A percentile compares a stretch with the other conserved stretches of the same genome.
phyloP scores from a whole-genome alignment of 2,329 filamentous ascomycete genomes.

The Neoscytalidium dimidiatum region DNA sequence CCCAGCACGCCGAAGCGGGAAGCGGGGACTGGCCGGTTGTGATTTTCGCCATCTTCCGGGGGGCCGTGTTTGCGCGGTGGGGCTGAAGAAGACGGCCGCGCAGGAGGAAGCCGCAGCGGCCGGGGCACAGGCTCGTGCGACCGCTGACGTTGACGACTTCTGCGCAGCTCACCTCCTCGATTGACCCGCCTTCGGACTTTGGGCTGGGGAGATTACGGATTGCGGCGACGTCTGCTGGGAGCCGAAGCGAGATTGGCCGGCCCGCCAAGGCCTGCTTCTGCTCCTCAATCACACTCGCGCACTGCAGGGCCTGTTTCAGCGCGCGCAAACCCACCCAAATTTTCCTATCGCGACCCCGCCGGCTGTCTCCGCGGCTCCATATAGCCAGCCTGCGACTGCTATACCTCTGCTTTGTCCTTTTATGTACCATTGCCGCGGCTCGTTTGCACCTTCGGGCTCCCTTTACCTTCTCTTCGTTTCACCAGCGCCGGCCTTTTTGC shows the following conservation, averaged over 20 bases:
- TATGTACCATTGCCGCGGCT: neutral
- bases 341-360: neutral
- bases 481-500: slow-evolving; percentile 7
- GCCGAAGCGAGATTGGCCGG: slow-evolving; percentile 20
- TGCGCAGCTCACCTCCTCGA: slow-evolving; percentile 2
- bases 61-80: neutral
- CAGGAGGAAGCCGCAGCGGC: neutral
- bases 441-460: neutral
- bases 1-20: slow-evolving; percentile 19
- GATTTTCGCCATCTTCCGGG: neutral
- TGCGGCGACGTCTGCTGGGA: neutral
- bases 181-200: slow-evolving; percentile 11
- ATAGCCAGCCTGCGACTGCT: neutral
- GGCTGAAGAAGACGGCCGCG: neutral
- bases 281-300: slow-evolving; percentile 18
- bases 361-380: neutral
- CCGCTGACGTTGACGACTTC: slow-evolving; percentile 12
- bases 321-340: slow-evolving; percentile 8
- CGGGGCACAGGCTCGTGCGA: slow-evolving; percentile 3
- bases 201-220: slow-evolving; percentile 18
- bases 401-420: neutral
- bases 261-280: slow-evolving; percentile 10
- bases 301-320: slow-evolving; percentile 16
- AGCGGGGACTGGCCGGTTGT: slow-evolving; percentile 4
- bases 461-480: neutral